These are phyloP conservation scores for Linum lewisii DNA, from an alignment of 345 rosid genomes.

Conservation along the genomic window DNA sequence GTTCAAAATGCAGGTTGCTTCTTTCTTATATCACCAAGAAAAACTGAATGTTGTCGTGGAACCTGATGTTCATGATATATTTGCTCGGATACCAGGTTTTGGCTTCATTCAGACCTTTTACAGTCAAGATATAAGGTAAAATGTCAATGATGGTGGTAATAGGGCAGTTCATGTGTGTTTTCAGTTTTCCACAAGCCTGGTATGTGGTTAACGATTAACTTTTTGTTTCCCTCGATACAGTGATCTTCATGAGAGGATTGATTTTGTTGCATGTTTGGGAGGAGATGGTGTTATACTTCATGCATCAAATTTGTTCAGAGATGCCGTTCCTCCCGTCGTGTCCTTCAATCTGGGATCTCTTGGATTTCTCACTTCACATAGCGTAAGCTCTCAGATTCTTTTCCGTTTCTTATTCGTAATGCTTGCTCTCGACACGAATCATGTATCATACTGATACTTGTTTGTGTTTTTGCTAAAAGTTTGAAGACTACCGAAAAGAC, in stretches of 20 bases:
- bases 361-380: conserved; percentile 94
- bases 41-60: conserved; percentile 93
- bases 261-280: conserved; percentile 94
- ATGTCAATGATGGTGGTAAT: background rate
- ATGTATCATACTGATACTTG: conserved; percentile 7
- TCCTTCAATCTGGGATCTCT: conserved; percentile 96
- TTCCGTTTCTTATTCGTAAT: background rate
- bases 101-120: conserved; percentile 96
- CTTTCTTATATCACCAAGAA: conserved; percentile 87
- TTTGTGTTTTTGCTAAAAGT: conserved; percentile 30
- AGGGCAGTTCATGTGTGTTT: conserved; percentile 6
- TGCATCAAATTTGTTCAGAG: conserved; percentile 89
- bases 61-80: conserved; percentile 94
- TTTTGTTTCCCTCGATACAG: conserved; percentile 29
- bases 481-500: conserved; percentile 76
- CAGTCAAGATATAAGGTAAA: conserved; percentile 91
- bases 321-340: conserved; percentile 90
- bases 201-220: conserved; percentile 5
- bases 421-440: conserved; percentile 5
- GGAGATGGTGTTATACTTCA: conserved; percentile 97
- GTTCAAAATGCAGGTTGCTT: conserved; percentile 47
- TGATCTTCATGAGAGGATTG: conserved; percentile 97
- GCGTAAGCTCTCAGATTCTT: conserved; percentile 35
- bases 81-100: conserved; percentile 96
- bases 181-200: conserved; percentile 5